Conservation (phyloP, 306 rosid genomes). For the Macrotyloma uniflorum region DNA sequence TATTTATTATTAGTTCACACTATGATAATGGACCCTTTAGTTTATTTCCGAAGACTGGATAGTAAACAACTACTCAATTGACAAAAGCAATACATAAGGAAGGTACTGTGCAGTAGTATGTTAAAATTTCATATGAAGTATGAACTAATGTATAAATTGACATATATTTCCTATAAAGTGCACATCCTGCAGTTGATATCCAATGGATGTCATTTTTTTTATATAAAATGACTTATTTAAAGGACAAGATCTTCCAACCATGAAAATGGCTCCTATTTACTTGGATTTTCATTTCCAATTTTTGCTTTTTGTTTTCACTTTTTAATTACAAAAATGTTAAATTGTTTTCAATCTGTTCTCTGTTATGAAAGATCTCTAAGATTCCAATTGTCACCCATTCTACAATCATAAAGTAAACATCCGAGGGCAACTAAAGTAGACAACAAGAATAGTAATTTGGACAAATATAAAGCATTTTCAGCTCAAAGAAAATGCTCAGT, state of each 20-base stretch:
- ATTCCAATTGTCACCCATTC: background rate
- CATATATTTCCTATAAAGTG: background rate
- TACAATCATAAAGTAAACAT: background rate
- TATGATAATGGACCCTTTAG: background rate
- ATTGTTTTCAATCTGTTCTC: too few relatives aligned
- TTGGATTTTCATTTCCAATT: too few relatives aligned
- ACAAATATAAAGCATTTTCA: background rate
- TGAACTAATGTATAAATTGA: background rate
- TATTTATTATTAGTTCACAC: background rate
- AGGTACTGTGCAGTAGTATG: background rate
- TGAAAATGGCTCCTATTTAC: background rate
- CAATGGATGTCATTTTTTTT: background rate
- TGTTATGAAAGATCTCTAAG: background rate
- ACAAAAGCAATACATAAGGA: background rate
- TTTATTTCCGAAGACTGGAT: background rate
- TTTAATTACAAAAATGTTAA: too few relatives aligned
- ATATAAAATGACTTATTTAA: background rate
- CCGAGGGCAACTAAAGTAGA: background rate
- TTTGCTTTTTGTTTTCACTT: too few relatives aligned
- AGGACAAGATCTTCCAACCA: background rate
- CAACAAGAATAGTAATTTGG: background rate
- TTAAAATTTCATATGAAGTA: background rate
- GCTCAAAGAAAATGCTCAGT: background rate
- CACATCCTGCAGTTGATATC: background rate
- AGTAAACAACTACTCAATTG: background rate